These are phyloP conservation scores for Lachancea meyersii DNA, from an alignment of 805 yeast genomes.

Conservation along the genomic window DNA sequence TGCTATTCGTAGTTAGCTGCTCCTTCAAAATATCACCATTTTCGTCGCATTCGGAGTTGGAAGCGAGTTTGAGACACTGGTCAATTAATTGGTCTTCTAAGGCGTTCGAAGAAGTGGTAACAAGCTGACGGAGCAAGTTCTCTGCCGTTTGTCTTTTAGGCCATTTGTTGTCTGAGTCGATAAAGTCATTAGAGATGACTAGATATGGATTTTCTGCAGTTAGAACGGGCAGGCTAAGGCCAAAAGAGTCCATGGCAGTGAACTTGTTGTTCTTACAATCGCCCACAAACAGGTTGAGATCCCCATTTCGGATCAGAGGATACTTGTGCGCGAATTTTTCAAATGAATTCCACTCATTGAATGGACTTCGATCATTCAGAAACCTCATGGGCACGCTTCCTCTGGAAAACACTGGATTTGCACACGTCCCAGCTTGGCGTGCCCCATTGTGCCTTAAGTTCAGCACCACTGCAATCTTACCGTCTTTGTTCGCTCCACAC, in stretches of 20 bases:
- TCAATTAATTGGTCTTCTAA: slow-evolving; percentile 41
- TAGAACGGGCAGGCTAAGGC: slow-evolving; percentile 29
- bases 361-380: slow-evolving; percentile 18
- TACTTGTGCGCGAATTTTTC: slow-evolving; percentile 21
- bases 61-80: slow-evolving; percentile 49
- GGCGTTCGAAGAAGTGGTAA: slow-evolving; percentile 17
- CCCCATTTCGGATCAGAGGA: slow-evolving; percentile 19
- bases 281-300: slow-evolving; percentile 37
- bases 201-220: slow-evolving; percentile 16
- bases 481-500: slow-evolving; percentile 64
- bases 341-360: slow-evolving; percentile 25
- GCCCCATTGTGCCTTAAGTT: slow-evolving; percentile 54
- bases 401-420: slow-evolving; percentile 32
- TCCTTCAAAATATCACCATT: not conserved
- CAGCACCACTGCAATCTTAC: slow-evolving; percentile 65
- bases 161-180: slow-evolving; percentile 44
- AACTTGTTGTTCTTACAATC: slow-evolving; percentile 22
- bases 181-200: slow-evolving; percentile 32
- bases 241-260: slow-evolving; percentile 26
- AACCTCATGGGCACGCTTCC: slow-evolving; percentile 41
- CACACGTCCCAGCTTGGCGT: slow-evolving; percentile 16
- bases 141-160: slow-evolving; percentile 58
- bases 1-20: slow-evolving; percentile 42
- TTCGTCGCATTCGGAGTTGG: slow-evolving; percentile 29
- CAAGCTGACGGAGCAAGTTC: slow-evolving; percentile 35